phyloP scores from a whole-genome alignment of 1,284 basidiomycete genomes.

The Pterulicium gracile region DNA sequence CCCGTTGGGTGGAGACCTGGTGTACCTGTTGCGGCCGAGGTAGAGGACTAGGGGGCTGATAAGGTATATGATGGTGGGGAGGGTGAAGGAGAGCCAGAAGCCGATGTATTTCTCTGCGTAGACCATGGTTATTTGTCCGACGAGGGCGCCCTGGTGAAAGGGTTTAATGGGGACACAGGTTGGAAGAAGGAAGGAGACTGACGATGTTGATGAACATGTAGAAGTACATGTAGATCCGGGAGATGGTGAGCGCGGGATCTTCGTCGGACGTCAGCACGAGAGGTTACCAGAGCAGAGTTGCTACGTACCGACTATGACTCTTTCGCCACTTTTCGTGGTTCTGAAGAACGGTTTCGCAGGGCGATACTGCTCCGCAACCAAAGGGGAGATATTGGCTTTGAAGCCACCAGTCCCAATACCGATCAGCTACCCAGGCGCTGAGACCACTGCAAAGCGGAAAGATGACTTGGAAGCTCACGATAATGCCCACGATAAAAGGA shows the following conservation, averaged over 20 bases:
- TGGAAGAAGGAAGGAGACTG: too few relatives aligned
- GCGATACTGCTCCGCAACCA: constrained; percentile 72
- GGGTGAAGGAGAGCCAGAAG: constrained; percentile 60
- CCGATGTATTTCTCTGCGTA: constrained; percentile 70
- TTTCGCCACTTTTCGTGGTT: constrained; percentile 51
- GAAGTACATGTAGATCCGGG: constrained; percentile 72
- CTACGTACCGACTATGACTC: constrained; percentile 50
- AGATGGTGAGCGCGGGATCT: constrained; percentile 65
- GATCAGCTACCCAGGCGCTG: constrained; percentile 22
- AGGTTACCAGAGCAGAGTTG: neutral
- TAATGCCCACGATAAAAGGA: constrained; percentile 52
- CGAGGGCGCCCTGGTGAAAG: constrained; percentile 45
- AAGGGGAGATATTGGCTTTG: constrained; percentile 72
- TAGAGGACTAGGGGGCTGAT: constrained; percentile 63
- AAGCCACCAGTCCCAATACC: constrained; percentile 59
- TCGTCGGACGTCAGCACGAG: neutral
- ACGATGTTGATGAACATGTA: constrained; percentile 68
- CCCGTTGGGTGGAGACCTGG: constrained; percentile 62
- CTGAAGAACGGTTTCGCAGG: constrained; percentile 43
- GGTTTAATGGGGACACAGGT: too few relatives aligned
- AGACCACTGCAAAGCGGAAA: constrained; percentile 2
- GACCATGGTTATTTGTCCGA: constrained; percentile 62
- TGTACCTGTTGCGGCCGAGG: constrained; percentile 57
- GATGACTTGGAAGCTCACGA: constrained; percentile 33
- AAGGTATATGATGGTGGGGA: constrained; percentile 61